These are phyloP conservation scores for Diaporthe vaccinii DNA, from an alignment of 2,329 filamentous ascomycete genomes.

Conservation along the genomic window DNA sequence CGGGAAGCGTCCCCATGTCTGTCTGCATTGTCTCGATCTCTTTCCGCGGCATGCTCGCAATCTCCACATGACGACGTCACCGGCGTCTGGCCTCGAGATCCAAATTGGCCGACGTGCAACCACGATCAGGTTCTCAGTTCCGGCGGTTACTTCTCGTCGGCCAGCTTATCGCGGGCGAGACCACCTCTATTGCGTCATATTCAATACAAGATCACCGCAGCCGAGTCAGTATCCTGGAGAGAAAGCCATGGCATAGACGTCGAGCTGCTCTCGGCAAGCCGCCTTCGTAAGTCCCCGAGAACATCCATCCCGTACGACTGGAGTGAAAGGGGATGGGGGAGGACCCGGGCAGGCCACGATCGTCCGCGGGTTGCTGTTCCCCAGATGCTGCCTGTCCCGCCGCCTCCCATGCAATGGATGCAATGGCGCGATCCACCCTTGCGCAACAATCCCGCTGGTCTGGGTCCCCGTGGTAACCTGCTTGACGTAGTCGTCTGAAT, in stretches of 20 bases:
- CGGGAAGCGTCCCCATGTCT: not conserved
- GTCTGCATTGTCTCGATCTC: not conserved
- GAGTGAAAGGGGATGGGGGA: not conserved
- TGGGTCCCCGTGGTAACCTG: not conserved
- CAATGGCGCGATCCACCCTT: not conserved
- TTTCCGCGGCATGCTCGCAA: not conserved
- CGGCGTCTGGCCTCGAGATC: not conserved
- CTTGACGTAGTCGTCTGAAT: constrained; percentile 1
- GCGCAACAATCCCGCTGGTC: not conserved
- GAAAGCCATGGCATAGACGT: not conserved
- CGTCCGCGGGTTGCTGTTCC: not conserved
- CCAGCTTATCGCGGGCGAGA: constrained; percentile 1
- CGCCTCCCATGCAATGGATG: not conserved
- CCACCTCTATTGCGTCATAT: constrained; percentile 28
- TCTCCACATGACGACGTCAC: not conserved
- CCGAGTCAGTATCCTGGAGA: constrained; percentile 34
- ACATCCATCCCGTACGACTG: not conserved
- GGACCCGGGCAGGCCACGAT: not conserved
- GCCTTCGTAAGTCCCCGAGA: not conserved
- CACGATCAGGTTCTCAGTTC: not conserved
- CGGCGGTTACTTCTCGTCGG: not conserved
- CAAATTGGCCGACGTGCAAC: not conserved
- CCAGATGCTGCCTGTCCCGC: not conserved
- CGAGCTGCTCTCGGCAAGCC: not conserved
- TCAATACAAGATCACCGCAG: constrained; percentile 22